Base-by-base conservation (phyloP, 2,329 filamentous ascomycete species). In the Ascochyta viciae-villosae region DNA sequence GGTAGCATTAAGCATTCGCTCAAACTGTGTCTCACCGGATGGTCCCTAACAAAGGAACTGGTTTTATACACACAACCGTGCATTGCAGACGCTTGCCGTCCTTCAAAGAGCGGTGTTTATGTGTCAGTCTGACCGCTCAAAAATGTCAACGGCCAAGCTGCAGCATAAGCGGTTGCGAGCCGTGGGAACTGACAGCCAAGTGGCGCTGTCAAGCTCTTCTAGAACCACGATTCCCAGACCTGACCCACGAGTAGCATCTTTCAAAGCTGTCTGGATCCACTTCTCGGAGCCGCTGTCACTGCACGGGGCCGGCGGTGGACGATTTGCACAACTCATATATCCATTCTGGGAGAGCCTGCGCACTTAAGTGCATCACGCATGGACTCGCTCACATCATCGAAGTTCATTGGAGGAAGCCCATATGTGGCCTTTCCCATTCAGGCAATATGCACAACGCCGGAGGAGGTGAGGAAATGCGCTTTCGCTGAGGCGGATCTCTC, bases 111-210 rank as follows among this genome's bases (percentile, higher is more conserved):
- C 63, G 63, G 64, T 66, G 63, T 62, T 65, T 53, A 52, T 71
- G 67, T 73, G 60, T 70, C 58, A 67, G 58, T 59, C 54, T 64
- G 66, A 71, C 70, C 68, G 66, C 70, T 61, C 57, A 53, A 54
- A 65, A 56, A 42, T 31, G 19, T 44, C 56, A 57, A 60, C 58
- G 44, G 41, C 58, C 58, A 65, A 59, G 54, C 61, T 64, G 61
- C 62, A 66, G 61, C 54, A 57, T 38, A 37, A 50, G 42, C 61
- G 68, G 62, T 50, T 37, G 55, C 49, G 16, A 65, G 44, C 62
- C 61, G 58, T 59, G 60, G 54, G 34, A 50, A 34, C 23, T 54
- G 39, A 41, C 51, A 53, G 54, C 63, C 40, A 13, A 46, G 16
- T 35, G n/a, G 26, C 26, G 19, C 33, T 54, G 50, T 39, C 24